Evolutionary conservation across 2,329 filamentous ascomycete genomes (phyloP), one percentile per base, ranked within the genome.

Genomic region (Ophiostoma triangulosporum): DNA sequence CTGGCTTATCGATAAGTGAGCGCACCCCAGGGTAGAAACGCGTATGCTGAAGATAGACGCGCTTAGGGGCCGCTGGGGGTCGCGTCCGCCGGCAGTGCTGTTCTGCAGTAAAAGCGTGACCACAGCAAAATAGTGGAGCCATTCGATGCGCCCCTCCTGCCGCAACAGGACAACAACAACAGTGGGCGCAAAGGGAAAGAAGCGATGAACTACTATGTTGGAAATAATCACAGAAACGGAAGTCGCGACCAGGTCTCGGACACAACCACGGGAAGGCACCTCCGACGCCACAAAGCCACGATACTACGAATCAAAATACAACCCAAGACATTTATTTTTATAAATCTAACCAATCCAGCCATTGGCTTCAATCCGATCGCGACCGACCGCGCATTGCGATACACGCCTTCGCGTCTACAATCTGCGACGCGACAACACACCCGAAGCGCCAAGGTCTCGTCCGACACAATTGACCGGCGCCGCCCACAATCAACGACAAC

Each of bases 41-140:
- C 53, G 53, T 32, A 20, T n/a, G 48, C 31, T 48, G 48, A 26
- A 54, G 52, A 50, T 32, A 27, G 40, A 55, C 49, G 53, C 53
- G 53, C 33, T 43, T 15, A 26, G 38, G 20, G 38, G 38, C 38
- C 38, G n/a, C n/a, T n/a, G n/a, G n/a, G n/a, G n/a, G n/a, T n/a
- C n/a, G n/a, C n/a, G n/a, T n/a, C n/a, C n/a, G n/a, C n/a, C n/a
- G n/a, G n/a, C n/a, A n/a, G n/a, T n/a, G n/a, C n/a, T 12, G 11
- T 24, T 43, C 38, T 43, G 12, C 38, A 43, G 20, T 43, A 14
- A 24, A 12, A 43, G 20, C 20, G 20, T 15, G 24, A 15, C 12
- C 1, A 12, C 11, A 9, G 12, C 20, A 6, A 5, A 20, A 43
- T 40, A 43, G 20, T 43, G 38, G 38, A 12, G 0, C 38, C 20